Base-by-base conservation (phyloP, 2,329 filamentous ascomycete species). In the Hypoxylon sp. region DNA sequence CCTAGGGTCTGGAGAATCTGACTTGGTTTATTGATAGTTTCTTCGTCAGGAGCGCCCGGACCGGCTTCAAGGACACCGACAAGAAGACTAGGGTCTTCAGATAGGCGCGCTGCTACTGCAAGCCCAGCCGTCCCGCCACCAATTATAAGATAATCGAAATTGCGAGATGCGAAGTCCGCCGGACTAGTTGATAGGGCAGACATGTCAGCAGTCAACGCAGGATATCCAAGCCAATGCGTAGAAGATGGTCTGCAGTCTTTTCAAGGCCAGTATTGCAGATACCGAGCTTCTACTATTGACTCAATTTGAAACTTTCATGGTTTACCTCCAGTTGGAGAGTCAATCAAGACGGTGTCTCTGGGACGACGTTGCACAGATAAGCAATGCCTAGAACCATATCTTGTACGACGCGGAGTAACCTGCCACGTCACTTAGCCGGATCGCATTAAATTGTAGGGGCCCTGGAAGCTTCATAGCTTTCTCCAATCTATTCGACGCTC, bases 1-100 rank as follows among this genome's bases (percentile, higher is more conserved):
- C 81, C 81, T 3, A 84, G 66, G 0, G 78, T 71, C 3, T 74
- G 74, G 0, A 81, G 82, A 17, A 79, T 79, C 5, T 77, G 74
- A 2, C 79, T 82, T 0, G 83, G 82, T 10, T 81, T 73, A 17
- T 81, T 75, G 57, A 80, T 76, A 5, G 35, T 42, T 1, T 64
- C 72, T 17, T 78, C 68, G 1, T 63, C 77, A 56, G 75, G n/a
- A 50, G 72, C 72, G 66, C 66, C 44, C 2, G 70, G 59, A 0
- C 83, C 83, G 22, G 82, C 83, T 73, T 85, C 83, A 20, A 85
- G 75, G 0, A 85, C 81, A 6, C 79, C 81, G n/a, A 88, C 79
- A 3, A 76, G 75, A 64, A 83, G 64, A 35, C 77, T 59, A 46
- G 81, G 67, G 57, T 83, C 74, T 64, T 85, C 82, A 1, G 83